A percentile compares a stretch with the other conserved stretches of the same genome.
Conservation (phyloP, 371 early-diverging fungal genomes). For the Mucor plumbeus region DNA sequence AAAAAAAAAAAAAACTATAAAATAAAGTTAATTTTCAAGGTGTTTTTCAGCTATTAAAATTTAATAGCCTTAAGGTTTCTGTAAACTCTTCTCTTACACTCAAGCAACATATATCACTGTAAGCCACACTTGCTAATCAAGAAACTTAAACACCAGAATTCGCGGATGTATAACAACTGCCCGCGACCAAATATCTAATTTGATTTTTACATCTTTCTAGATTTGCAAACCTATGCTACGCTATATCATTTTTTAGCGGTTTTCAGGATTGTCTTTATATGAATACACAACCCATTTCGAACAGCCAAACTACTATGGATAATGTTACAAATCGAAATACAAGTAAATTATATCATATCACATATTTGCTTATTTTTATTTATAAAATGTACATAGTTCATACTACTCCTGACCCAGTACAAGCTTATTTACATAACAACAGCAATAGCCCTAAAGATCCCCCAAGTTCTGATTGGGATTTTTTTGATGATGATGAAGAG, state of each 20-base stretch:
- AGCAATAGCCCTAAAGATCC: background rate
- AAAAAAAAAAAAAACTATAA: too few species aligned
- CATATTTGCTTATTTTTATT: background rate
- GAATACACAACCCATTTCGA: background rate
- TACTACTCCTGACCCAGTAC: background rate
- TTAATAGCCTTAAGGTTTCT: too few species aligned
- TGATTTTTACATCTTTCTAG: background rate
- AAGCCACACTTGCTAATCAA: too few species aligned
- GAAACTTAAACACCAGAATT: too few species aligned
- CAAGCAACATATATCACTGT: too few species aligned
- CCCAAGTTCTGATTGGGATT: background rate
- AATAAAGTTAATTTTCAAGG: too few species aligned
- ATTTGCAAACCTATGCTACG: conserved; percentile 1
- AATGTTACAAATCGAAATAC: background rate
- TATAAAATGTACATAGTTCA: background rate
- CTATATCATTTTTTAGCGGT: background rate
- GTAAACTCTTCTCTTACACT: too few species aligned
- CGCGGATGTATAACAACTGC: too few species aligned
- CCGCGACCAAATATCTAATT: too few species aligned
- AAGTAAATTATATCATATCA: background rate
- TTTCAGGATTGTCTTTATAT: background rate
- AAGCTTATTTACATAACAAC: background rate
- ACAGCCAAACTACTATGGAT: conserved; percentile 1
- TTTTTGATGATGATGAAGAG: conserved; percentile 1
- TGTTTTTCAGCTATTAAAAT: too few species aligned